Evolutionary conservation across 441 rosid genomes (phyloP).

Genomic region (Erysimum cheiri): DNA sequence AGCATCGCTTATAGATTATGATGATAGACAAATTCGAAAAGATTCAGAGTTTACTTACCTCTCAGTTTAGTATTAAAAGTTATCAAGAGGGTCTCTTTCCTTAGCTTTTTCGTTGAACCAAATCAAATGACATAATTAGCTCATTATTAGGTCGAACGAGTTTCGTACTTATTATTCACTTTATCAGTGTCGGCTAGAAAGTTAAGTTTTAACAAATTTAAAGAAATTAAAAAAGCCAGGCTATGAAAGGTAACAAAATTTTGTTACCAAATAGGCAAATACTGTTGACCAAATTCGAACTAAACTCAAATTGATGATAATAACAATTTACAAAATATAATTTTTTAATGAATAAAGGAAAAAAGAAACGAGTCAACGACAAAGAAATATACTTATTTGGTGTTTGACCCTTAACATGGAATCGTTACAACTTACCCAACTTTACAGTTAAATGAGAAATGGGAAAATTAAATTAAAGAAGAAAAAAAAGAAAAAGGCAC

Average conservation of each 20-base stretch:
- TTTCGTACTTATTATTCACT: neutral
- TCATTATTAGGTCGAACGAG: neutral
- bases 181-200: neutral
- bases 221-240: neutral
- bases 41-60: conserved; percentile 22
- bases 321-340: neutral
- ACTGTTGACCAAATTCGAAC: neutral
- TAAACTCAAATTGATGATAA: neutral
- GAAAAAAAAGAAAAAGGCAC: neutral
- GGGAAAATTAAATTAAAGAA: neutral
- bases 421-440: conserved; percentile 30
- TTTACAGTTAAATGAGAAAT: conserved; percentile 19
- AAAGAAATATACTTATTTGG: no score
- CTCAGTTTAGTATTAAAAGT: conserved; percentile 38
- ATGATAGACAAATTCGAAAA: neutral
- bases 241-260: neutral
- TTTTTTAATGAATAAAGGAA: neutral
- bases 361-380: neutral
- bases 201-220: neutral
- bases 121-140: conserved; percentile 4
- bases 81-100: conserved; percentile 4
- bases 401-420: neutral
- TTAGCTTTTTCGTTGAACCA: neutral
- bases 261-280: neutral
- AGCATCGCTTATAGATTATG: conserved; percentile 42